Base-by-base conservation (phyloP, 192 early-diverging fungal species). In the Gigaspora rosea region DNA sequence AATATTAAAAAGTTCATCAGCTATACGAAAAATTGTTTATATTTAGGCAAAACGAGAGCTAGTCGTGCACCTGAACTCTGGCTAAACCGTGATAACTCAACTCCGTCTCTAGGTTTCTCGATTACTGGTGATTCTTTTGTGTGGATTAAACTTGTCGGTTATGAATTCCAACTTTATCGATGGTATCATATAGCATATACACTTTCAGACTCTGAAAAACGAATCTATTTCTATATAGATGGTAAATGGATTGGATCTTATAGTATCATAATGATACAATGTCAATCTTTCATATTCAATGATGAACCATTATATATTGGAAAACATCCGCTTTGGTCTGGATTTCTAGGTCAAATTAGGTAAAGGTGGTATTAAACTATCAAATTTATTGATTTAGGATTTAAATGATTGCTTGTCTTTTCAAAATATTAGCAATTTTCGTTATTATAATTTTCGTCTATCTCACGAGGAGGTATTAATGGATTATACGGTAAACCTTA, bases 101-200 rank as follows among this genome's bases (percentile, higher is more conserved):
- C 12, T 35, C 49, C 33, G 27, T 22, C 0, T 51, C 7, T 18
- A 49, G 6, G 48, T 41, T 50, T 50, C 47, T 50, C 73, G 20
- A 51, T 8, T n/a, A 75, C 18, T 20, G 20, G 15, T 62, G n/a
- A 49, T 33, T 1, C 0, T 59, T 48, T 18, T 27, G 59, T 1
- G 0, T 8, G 18, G 3, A 8, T 27, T 27, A 10, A 56, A 0
- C 27, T 27, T 27, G 27, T 0, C 27, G 27, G 49, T 50, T 4
- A 50, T 49, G 47, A 11, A 7, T 8, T 75, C 10, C 18, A 18
- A 16, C 10, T 35, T 16, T 51, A 51, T 46, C 57, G 13, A 75
- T 75, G 73, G 61, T 75, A 75, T 20, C 73, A 75, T 75, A 33
- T 75, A 50, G 73, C 61, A 2, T 75, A 75, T 18, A 75, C 59